Conservation (phyloP, 2,329 filamentous ascomycete species). For the Stagonosporopsis vannaccii region DNA sequence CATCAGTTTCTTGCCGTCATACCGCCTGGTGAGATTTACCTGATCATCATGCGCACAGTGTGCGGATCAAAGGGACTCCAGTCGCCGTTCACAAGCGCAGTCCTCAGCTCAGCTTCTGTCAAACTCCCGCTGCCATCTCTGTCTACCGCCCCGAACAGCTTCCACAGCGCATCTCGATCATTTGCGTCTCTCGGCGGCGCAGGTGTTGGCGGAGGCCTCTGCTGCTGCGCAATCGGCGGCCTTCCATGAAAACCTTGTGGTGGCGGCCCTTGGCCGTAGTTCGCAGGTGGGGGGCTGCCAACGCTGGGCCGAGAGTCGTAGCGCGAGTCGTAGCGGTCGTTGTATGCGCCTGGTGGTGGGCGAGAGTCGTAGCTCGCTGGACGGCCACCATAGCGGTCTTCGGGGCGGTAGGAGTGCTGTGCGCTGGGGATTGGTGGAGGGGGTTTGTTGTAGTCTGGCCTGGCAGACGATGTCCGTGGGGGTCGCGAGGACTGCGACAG, state of each 20-base stretch:
- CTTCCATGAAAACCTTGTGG: slow-evolving; percentile 71
- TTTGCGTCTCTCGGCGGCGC: slow-evolving; percentile 63
- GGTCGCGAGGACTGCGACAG: slow-evolving; percentile 43
- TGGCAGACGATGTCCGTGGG: slow-evolving; percentile 45
- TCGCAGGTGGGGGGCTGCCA: slow-evolving; percentile 56
- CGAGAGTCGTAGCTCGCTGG: slow-evolving; percentile 39
- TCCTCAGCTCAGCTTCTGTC: slow-evolving; percentile 83
- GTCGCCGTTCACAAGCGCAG: slow-evolving; percentile 94
- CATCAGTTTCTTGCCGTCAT: slow-evolving; percentile 8
- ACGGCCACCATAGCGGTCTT: slow-evolving; percentile 46
- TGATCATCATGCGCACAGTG: slow-evolving; percentile 98
- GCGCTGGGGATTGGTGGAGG: slow-evolving; percentile 42
- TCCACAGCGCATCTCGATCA: slow-evolving; percentile 76
- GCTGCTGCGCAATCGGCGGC: slow-evolving; percentile 61
- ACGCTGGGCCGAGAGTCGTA: slow-evolving; percentile 39
- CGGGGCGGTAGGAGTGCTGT: slow-evolving; percentile 47
- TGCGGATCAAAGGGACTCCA: slow-evolving; percentile 92
- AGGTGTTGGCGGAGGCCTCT: slow-evolving; percentile 55
- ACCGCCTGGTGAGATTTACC: slow-evolving; percentile 22
- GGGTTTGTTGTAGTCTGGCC: slow-evolving; percentile 55
- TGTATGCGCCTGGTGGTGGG: slow-evolving; percentile 51
- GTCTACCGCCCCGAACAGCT: slow-evolving; percentile 90
- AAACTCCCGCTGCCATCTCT: slow-evolving; percentile 83
- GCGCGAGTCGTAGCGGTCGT: slow-evolving; percentile 39
- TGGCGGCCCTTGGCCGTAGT: slow-evolving; percentile 62